Percentiles rank a stretch among this genome's conserved stretches.
Conservation (phyloP, 192 early-diverging fungal species). For the Podochytrium sp. region DNA sequence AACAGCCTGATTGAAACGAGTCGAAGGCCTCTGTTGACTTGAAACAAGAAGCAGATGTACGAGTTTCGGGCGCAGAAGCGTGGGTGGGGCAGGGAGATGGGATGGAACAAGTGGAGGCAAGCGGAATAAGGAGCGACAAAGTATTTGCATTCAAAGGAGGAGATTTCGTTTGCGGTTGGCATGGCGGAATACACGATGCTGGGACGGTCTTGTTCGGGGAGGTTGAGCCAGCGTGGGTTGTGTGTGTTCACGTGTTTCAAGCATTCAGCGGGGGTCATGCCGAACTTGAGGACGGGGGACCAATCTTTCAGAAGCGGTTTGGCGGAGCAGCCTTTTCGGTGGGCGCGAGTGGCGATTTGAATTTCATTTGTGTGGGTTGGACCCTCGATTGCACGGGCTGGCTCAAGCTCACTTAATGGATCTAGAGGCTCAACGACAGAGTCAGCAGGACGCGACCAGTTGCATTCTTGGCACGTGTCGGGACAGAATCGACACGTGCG, state of each 20-base stretch:
- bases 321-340: background rate
- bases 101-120: conserved; percentile 6
- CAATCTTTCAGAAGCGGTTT: conserved; percentile 1
- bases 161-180: conserved; percentile 17
- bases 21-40: conserved; percentile 14
- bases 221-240: background rate
- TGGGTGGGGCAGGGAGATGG: background rate
- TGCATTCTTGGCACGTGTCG: background rate
- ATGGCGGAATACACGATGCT: conserved; percentile 17
- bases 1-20: conserved; percentile 16
- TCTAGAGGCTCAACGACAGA: background rate
- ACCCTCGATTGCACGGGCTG: no score
- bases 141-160: conserved; percentile 22
- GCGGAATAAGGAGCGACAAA: conserved; percentile 6
- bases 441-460: background rate
- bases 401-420: no score
- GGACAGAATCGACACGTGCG: background rate
- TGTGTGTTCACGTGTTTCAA: no score
- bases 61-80: background rate
- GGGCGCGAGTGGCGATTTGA: background rate
- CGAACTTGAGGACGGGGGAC: background rate
- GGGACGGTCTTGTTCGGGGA: conserved; percentile 4
- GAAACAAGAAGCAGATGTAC: conserved; percentile 29
- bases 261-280: background rate
- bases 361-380: background rate